A percentile compares a stretch with the other conserved stretches of the same genome.
Evolutionary conservation across 805 yeast species (phyloP).

Genomic region (Teunomyces kruisii): DNA sequence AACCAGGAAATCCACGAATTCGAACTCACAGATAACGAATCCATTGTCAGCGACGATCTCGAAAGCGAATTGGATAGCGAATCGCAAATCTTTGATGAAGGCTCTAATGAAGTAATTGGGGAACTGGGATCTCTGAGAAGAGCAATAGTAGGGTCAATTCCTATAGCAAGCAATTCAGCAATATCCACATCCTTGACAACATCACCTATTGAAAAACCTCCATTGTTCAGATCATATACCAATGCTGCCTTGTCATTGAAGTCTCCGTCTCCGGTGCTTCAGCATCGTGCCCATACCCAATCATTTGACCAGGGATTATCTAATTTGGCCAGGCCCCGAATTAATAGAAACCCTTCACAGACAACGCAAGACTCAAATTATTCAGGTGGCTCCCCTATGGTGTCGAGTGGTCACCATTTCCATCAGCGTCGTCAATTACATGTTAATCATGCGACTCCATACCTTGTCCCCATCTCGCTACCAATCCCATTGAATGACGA

Average conservation of each 20-base stretch:
- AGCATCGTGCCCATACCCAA: constrained; percentile 1
- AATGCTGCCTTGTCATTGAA: constrained; percentile 10
- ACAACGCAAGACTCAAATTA: constrained; percentile 33
- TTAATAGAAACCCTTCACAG: constrained; percentile 34
- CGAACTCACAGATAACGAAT: constrained; percentile 19
- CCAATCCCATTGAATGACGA: constrained; percentile 46
- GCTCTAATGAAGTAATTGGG: constrained; percentile 2
- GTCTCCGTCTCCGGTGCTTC: constrained; percentile 22
- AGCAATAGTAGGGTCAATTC: constrained; percentile 13
- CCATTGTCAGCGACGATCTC: constrained; percentile 9
- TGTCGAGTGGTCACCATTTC: background rate
- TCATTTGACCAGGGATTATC: constrained; percentile 3
- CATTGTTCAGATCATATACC: constrained; percentile 17
- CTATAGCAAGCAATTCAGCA: constrained; percentile 13
- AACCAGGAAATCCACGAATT: constrained; percentile 49
- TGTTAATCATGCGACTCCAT: constrained; percentile 29
- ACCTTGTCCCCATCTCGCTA: constrained; percentile 41
- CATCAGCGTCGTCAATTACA: constrained; percentile 9
- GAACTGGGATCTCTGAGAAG: constrained; percentile 5
- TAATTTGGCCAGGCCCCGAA: constrained; percentile 23
- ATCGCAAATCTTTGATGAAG: constrained; percentile 3
- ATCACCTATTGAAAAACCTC: constrained; percentile 21
- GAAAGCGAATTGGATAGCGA: constrained; percentile 9
- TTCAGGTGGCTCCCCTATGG: constrained; percentile 17
- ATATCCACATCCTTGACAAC: constrained; percentile 11